A percentile compares a stretch with the other conserved stretches of the same genome.
phyloP scores from a whole-genome alignment of 306 rosid genomes.

The Malus fusca region DNA sequence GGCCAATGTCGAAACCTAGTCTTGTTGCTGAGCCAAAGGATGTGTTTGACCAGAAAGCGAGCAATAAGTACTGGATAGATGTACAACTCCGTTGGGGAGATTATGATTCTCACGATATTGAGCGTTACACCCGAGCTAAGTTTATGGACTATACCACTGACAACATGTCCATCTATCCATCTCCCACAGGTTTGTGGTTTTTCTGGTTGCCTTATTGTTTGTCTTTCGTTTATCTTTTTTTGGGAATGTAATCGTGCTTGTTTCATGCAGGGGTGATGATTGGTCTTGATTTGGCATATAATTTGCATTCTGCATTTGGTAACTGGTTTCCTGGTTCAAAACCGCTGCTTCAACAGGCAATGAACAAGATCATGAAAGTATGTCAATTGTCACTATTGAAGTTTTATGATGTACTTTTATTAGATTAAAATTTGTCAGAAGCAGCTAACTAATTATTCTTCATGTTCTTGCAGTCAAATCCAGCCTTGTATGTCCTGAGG shows the following conservation, averaged over 20 bases:
- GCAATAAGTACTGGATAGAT: constrained; percentile 97
- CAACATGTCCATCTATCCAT: constrained; percentile 97
- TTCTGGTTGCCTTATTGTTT: not conserved
- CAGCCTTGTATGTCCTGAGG: constrained; percentile 94
- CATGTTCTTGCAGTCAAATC: constrained; percentile 78
- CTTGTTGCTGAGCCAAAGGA: constrained; percentile 98
- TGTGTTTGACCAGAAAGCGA: constrained; percentile 96
- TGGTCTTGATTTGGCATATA: constrained; percentile 94
- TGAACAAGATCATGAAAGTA: constrained; percentile 99
- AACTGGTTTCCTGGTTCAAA: constrained; percentile 99
- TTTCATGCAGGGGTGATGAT: constrained; percentile 86
- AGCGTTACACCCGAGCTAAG: constrained; percentile 96
- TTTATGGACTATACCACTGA: constrained; percentile 99
- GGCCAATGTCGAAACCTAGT: constrained; percentile 99
- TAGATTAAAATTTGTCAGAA: not conserved
- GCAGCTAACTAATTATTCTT: constrained; percentile 16
- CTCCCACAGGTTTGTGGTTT: constrained; percentile 68
- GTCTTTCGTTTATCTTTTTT: not conserved
- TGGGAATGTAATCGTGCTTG: constrained; percentile 2
- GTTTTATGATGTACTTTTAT: not conserved
- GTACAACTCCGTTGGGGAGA: constrained; percentile 99
- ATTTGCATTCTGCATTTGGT: constrained; percentile 96
- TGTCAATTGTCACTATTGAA: not conserved
- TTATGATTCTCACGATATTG: constrained; percentile 97
- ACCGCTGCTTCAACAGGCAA: constrained; percentile 94